These are phyloP conservation scores for Mycena haematopus DNA, from an alignment of 768 basidiomycete genomes.

Conservation along the genomic window DNA sequence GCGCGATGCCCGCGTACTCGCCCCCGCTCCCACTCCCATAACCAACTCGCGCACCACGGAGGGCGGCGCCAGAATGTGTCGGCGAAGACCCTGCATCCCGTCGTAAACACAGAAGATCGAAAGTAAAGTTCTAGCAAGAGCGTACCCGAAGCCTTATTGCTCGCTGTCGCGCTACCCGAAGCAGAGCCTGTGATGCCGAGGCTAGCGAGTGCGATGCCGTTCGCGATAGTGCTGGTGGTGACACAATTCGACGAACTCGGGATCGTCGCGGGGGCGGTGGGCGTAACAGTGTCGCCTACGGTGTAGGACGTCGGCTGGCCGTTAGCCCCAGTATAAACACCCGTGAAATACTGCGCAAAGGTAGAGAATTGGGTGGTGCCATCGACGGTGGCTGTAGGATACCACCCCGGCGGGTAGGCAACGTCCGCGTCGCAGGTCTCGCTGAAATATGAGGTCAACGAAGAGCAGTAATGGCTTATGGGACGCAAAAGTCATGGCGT, in stretches of 20 bases:
- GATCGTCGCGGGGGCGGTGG: constrained; percentile 41
- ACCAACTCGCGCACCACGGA: constrained; percentile 10
- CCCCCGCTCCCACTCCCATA: neutral
- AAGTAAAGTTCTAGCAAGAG: neutral
- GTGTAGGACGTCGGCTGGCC: constrained; percentile 40
- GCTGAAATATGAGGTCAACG: constrained; percentile 28
- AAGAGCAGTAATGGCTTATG: neutral
- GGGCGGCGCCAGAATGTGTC: constrained; percentile 8
- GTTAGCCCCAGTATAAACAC: constrained; percentile 39
- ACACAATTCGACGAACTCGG: constrained; percentile 50
- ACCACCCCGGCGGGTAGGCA: constrained; percentile 55
- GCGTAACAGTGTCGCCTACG: constrained; percentile 48
- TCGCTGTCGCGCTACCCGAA: constrained; percentile 1
- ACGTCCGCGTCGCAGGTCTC: constrained; percentile 52
- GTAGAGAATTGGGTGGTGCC: constrained; percentile 46
- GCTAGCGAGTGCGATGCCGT: constrained; percentile 42
- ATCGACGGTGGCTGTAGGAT: constrained; percentile 41
- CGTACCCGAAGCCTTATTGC: constrained; percentile 2
- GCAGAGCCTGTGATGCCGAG: constrained; percentile 2
- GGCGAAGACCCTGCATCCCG: neutral
- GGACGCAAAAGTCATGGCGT: constrained; percentile 25
- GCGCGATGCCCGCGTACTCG: constrained; percentile 15
- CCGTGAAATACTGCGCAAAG: constrained; percentile 51
- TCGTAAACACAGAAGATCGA: neutral
- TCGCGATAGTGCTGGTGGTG: constrained; percentile 45